Base-by-base conservation (phyloP, 495 filamentous ascomycete species). In the Eremomyces bilateralis region DNA sequence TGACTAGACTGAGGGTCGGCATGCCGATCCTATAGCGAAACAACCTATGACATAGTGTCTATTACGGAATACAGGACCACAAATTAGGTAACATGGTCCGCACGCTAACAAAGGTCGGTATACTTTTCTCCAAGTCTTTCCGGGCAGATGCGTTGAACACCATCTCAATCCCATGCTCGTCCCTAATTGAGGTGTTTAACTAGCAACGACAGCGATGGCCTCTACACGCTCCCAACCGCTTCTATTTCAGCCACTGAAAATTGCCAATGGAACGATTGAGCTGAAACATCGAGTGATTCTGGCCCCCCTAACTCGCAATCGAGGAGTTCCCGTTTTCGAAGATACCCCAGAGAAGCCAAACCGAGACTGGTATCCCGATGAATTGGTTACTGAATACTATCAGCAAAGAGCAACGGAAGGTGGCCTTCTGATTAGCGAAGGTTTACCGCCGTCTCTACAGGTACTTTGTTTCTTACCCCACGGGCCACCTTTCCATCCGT, bases 361-460 rank as follows among this genome's bases (percentile, higher is more conserved):
- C 47, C 51, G 59, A 16, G 47, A 58, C 35, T 61, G 58, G 55
- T 48, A 54, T 22, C 58, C 61, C 15, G 58, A 58, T 10, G 51
- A 61, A 31, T 45, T 63, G 17, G 43, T 64, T n/a, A 51, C 50
- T 37, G 59, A 67, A 19, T 69, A 72, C 49, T 71, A 72, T 47
- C 34, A 45, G 1, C 67, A 73, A 38, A 56, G 65, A 5, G 52
- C 65, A 1, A 59, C 61, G 4, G 41, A 56, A 11, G 67, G 67
- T 10, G 62, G 63, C 1, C 42, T 72, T n/a, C 50, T 70, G 22
- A 64, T 72, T 24, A 57, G 57, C 3, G 65, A 70, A 45, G 67
- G 60, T 0, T 57, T 61, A n/a, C 53, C 59, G n/a, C 58, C 62
- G 20, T 63, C 55, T n/a, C 42, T 57, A 1, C 57, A 62, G 49